Evolutionary conservation across 208 protist species (phyloP).

Genomic region (Chromosphaera perkinsii): DNA sequence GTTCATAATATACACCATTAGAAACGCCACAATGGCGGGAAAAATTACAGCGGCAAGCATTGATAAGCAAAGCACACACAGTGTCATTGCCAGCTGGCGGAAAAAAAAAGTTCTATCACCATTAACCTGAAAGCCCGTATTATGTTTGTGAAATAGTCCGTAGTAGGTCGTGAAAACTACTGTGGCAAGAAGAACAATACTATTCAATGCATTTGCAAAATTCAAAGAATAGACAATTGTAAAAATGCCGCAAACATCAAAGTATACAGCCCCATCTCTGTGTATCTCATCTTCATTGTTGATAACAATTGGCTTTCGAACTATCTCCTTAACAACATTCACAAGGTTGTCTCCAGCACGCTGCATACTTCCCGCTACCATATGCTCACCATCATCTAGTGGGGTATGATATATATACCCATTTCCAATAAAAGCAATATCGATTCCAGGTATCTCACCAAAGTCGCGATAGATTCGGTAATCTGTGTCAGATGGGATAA

Average conservation of each 20-base stretch:
- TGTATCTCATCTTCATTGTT: background rate
- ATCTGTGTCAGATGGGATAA: conserved; percentile 42
- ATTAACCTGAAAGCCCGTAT: background rate
- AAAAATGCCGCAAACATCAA: conserved; percentile 8
- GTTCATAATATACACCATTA: background rate
- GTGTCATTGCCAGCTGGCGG: too few species aligned
- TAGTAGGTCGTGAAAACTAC: too few species aligned
- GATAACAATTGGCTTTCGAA: background rate
- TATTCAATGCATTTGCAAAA: conserved; percentile 7
- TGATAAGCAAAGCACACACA: too few species aligned
- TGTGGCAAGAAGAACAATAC: too few species aligned
- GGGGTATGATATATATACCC: conserved; percentile 45
- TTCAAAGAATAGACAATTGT: conserved; percentile 2
- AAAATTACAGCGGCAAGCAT: background rate
- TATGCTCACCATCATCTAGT: conserved; percentile 13
- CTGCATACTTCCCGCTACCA: conserved; percentile 31
- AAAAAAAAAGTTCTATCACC: background rate
- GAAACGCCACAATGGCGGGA: background rate
- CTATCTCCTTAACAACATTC: background rate
- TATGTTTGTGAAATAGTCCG: background rate
- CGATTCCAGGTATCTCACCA: conserved; percentile 36
- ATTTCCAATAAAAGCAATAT: conserved; percentile 35
- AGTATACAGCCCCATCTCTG: conserved; percentile 7
- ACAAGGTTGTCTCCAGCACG: conserved; percentile 36
- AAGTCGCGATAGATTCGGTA: conserved; percentile 47